A percentile compares a stretch with the other conserved stretches of the same genome.
Evolutionary conservation across 2,329 filamentous ascomycete species (phyloP).

Genomic region (Aspergillus neoniger): DNA sequence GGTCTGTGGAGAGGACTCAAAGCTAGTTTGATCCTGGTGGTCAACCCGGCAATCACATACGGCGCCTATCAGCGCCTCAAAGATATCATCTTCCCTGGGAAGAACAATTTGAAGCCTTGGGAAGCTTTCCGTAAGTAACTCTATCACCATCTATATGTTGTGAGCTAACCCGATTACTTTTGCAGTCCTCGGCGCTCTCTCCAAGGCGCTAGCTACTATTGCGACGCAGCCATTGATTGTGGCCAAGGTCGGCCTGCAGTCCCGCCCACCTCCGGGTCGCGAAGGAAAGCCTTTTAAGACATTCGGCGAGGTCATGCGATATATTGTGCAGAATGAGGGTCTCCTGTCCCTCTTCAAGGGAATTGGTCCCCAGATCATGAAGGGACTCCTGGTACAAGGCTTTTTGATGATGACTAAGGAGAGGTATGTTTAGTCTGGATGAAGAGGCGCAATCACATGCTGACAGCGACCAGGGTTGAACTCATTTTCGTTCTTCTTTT

Average conservation of each 20-base stretch:
- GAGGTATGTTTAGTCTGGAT: slow-evolving; percentile 55
- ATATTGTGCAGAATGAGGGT: slow-evolving; percentile 89
- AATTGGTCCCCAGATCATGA: slow-evolving; percentile 88
- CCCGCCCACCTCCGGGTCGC: slow-evolving; percentile 79
- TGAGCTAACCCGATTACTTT: slow-evolving; percentile 17
- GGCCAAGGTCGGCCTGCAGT: slow-evolving; percentile 95
- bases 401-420: slow-evolving; percentile 99
- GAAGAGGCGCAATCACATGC: not conserved
- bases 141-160: not conserved
- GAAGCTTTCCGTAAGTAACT: slow-evolving; percentile 82
- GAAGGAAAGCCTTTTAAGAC: slow-evolving; percentile 90
- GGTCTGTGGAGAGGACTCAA: slow-evolving; percentile 95
- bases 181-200: slow-evolving; percentile 84
- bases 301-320: slow-evolving; percentile 92
- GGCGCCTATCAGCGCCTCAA: slow-evolving; percentile 91
- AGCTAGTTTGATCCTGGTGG: slow-evolving; percentile 89
- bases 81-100: slow-evolving; percentile 74
- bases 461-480: slow-evolving; percentile 66
- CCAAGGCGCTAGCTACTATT: slow-evolving; percentile 88
- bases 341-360: slow-evolving; percentile 88
- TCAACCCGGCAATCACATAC: slow-evolving; percentile 97
- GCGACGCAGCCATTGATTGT: slow-evolving; percentile 94
- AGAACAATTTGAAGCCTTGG: slow-evolving; percentile 72
- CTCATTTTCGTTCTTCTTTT: slow-evolving; percentile 83
- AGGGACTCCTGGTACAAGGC: slow-evolving; percentile 90